A percentile compares a stretch with the other conserved stretches of the same genome.
These are phyloP conservation scores for Candida yuanshanica DNA, from an alignment of 805 yeast genomes.

Conservation along the genomic window DNA sequence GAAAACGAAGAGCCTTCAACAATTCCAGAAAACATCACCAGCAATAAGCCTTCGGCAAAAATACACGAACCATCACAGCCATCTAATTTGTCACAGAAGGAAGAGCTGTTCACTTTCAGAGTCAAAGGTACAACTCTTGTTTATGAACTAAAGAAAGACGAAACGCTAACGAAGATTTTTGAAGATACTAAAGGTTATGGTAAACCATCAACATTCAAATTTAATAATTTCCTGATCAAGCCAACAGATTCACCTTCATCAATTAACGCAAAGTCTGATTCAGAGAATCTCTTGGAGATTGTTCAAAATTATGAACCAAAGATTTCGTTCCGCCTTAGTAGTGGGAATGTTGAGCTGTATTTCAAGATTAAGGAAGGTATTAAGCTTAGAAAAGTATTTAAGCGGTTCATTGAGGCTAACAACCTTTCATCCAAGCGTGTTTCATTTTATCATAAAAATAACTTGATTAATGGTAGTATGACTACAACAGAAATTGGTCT, in stretches of 20 bases:
- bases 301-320: background rate
- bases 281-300: background rate
- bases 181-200: no score
- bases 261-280: background rate
- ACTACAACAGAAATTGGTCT: background rate
- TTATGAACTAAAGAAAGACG: no score
- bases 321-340: background rate
- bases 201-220: no score
- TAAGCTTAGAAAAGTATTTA: background rate
- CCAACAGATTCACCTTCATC: background rate
- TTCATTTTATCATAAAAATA: background rate
- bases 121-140: no score
- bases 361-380: background rate
- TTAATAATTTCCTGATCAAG: no score
- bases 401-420: background rate
- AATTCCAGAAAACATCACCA: background rate
- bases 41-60: no score
- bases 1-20: background rate
- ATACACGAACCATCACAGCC: no score
- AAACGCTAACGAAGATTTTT: no score
- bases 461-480: background rate
- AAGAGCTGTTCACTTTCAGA: no score
- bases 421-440: background rate
- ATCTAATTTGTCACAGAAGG: no score
- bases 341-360: background rate